Evolutionary conservation across 2,329 filamentous ascomycete species (phyloP).

Genomic region (Colletotrichum sansevieriae): DNA sequence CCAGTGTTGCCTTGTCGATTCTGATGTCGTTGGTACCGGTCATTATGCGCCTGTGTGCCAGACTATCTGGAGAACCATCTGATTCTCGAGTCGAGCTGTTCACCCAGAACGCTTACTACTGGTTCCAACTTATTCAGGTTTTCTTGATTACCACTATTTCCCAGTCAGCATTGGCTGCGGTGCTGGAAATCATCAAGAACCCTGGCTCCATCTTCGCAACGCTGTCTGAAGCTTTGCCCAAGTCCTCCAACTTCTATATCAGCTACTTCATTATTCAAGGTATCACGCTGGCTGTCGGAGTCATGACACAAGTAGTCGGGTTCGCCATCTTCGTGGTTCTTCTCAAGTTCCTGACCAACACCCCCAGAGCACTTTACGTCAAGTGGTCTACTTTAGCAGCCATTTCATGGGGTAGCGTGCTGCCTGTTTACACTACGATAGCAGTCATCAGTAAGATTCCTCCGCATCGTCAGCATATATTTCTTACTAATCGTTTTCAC

Average conservation of each 20-base stretch:
- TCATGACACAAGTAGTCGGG: constrained; percentile 76
- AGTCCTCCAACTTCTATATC: constrained; percentile 93
- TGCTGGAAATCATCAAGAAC: constrained; percentile 71
- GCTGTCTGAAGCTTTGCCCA: constrained; percentile 81
- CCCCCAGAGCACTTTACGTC: constrained; percentile 81
- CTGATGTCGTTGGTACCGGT: constrained; percentile 89
- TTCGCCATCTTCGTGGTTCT: constrained; percentile 77
- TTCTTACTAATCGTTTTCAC: constrained; percentile 25
- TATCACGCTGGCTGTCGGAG: constrained; percentile 79
- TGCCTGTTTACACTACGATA: constrained; percentile 82
- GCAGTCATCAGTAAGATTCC: constrained; percentile 72
- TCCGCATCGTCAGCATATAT: too few species aligned
- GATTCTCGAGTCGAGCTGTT: constrained; percentile 85
- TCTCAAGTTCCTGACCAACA: constrained; percentile 79
- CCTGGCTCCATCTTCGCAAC: constrained; percentile 73
- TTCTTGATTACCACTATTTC: constrained; percentile 89
- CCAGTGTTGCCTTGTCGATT: constrained; percentile 81
- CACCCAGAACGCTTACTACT: constrained; percentile 92
- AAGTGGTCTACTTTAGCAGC: constrained; percentile 78
- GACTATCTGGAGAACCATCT: constrained; percentile 83
- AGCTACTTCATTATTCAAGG: constrained; percentile 84
- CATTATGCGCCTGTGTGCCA: constrained; percentile 83
- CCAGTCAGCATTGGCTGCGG: constrained; percentile 81
- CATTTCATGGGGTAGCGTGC: constrained; percentile 82
- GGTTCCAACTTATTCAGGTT: constrained; percentile 90